Base-by-base conservation (phyloP, 495 filamentous ascomycete genomes). In the Talaromyces nanjingensis region DNA sequence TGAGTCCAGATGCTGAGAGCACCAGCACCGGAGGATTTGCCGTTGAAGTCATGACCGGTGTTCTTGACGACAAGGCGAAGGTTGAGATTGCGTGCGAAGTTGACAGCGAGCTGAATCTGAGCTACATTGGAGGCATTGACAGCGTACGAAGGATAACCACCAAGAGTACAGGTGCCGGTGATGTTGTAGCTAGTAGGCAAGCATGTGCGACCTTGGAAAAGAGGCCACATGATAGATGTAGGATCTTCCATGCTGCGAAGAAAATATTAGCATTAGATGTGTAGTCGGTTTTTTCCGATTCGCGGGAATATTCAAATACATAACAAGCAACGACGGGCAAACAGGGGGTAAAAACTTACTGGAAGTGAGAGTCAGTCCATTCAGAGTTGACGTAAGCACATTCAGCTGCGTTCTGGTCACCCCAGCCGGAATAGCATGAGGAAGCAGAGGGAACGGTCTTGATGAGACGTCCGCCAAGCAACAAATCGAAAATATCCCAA, bases 21-120 rank as follows among this genome's bases (percentile, higher is more conserved):
- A 22, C 84, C 84, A 25, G 75, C 75, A 22, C 86, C 86, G 12
- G 77, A 80, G 6, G 82, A 81, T 72, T 85, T 86, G 62, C 83
- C 86, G 37, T 72, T 74, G 73, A 84, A 87, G 68, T 88, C 86
- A 65, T 89, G 88, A 29, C 89, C 88, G 2, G 88, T 92, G 65
- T 89, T 90, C 77, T 88, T 89, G 59, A 90, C 78, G 0, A 86
- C 75, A 2, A 91, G 72, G 45, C 87, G 75, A 0, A 90, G 63
- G 24, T 82, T 81, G 22, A 75, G 74, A 22, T 87, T 81, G 53
- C 81, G 76, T 2, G 87, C 87, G 74, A 88, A 89, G 68, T 84
- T 84, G 18, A 90, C 78, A 0, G 83, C 82, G 8, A 79, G 74
- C 63, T 84, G 81, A 33, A 89, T 72, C 62, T 91, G 79, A 57